Base-by-base conservation (phyloP, 1,284 basidiomycete genomes). In the Puccinia novopanici region DNA sequence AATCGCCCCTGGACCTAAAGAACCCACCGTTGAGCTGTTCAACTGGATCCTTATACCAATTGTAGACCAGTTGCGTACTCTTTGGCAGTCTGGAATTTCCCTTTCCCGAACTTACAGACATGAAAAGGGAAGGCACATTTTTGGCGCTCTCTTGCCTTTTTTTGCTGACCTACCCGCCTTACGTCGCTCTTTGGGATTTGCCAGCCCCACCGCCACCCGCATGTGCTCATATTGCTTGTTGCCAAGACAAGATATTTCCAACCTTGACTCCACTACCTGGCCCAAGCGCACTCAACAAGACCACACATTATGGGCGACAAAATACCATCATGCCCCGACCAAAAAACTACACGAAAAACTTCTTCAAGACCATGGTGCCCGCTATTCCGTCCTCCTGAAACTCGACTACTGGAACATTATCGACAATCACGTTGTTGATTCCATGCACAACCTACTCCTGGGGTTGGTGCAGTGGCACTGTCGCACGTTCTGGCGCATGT, bases 1-100 rank as follows among this genome's bases (percentile, higher is more conserved):
- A 2, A 82, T 88, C 13, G 84, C 84, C 85, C 87, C 84, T 17
- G 84, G 84, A 6, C 83, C 83, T 17, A 45, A 63, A 15, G 82
- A 84, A 55, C 83, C 82, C 0, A 57, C 70, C 0, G 34, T 78
- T 0, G 54, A 82, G 10, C 50, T 84, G n/a, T 75, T 86, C 48
- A 86, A 87, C 72, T 83, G 84, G 48, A 84, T 85, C 73, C 59
- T 87, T 0, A 15, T 63, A n/a, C 84, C 84, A 1, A 63, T 87
- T 13, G 82, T 86, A 3, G 82, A 85, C n/a, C 83, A 85, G 27
- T 81, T 87, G 12, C 34, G 83, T 0, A 71, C 78, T 19, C 82
- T 86, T 27, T 87, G 85, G 84, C n/a, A 82, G 19, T 68, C 80
- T 22, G 87, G 87, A 0, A 77, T 86, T 2, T 78, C 12, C 19